These are phyloP conservation scores for Sporothrix mexicana DNA, from an alignment of 2,329 filamentous ascomycete genomes.

Conservation along the genomic window DNA sequence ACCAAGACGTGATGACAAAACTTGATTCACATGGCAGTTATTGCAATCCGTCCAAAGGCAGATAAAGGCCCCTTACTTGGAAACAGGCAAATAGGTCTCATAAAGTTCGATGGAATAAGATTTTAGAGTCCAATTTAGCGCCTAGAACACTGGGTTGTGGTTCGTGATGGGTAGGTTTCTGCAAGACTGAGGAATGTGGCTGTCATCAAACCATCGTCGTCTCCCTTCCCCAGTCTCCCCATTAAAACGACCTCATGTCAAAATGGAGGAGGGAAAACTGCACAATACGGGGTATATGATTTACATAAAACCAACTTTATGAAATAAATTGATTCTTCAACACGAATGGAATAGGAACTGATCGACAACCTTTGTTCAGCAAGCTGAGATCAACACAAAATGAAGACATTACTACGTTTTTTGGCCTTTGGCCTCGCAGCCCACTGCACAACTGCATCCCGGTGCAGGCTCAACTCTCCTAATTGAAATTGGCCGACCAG, in stretches of 20 bases:
- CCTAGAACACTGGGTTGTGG: too few relatives aligned
- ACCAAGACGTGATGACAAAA: too few relatives aligned
- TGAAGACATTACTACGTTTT: background rate
- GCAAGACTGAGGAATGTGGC: conserved; percentile 4
- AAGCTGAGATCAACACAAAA: background rate
- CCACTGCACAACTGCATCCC: background rate
- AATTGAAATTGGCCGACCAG: background rate
- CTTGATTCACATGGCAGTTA: too few relatives aligned
- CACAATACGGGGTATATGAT: background rate
- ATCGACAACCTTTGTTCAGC: background rate
- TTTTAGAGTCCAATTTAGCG: too few relatives aligned
- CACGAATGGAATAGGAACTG: background rate
- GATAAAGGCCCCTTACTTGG: too few relatives aligned
- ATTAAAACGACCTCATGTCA: background rate
- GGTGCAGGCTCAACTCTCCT: background rate
- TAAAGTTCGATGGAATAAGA: too few relatives aligned
- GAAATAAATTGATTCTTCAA: background rate
- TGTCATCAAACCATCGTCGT: background rate
- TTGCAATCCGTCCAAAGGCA: too few relatives aligned
- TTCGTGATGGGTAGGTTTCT: background rate
- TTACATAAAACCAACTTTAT: background rate
- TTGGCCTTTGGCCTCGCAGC: background rate
- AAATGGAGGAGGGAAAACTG: too few relatives aligned
- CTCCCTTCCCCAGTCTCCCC: background rate
- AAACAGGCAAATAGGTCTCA: too few relatives aligned